Conservation (phyloP, 1,284 basidiomycete genomes). For the Microbotryum violaceum region DNA sequence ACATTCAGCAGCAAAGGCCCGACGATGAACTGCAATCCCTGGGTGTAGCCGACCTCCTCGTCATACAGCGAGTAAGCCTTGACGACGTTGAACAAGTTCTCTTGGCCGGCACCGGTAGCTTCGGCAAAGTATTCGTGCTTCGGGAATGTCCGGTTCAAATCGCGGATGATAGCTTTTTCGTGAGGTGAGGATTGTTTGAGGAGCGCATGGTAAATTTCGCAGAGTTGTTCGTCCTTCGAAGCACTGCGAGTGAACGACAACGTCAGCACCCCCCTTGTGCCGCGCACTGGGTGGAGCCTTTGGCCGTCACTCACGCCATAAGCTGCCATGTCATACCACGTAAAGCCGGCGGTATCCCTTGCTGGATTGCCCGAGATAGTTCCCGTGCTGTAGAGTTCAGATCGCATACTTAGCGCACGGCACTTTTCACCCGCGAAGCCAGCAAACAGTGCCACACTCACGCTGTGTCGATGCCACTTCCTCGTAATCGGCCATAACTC, state of each 20-base stretch:
- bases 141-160: constrained; percentile 93
- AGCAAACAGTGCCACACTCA: constrained; percentile 5
- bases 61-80: constrained; percentile 98
- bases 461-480: constrained; percentile 63
- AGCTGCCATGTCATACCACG: constrained; percentile 98
- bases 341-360: constrained; percentile 74
- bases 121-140: constrained; percentile 87
- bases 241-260: constrained; percentile 54
- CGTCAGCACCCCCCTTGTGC: too few relatives aligned
- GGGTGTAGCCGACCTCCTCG: constrained; percentile 91
- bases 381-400: constrained; percentile 51
- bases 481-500: constrained; percentile 89
- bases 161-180: constrained; percentile 87
- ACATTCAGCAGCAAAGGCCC: constrained; percentile 88
- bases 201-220: constrained; percentile 72
- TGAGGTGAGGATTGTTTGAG: constrained; percentile 77
- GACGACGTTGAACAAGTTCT: constrained; percentile 92
- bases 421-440: neutral
- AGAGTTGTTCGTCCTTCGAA: constrained; percentile 80
- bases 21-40: constrained; percentile 90
- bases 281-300: constrained; percentile 5
- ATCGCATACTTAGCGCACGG: neutral
- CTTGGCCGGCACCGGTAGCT: constrained; percentile 85
- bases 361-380: constrained; percentile 81
- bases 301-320: constrained; percentile 54